These are phyloP conservation scores for Pisolithus albus DNA, from an alignment of 768 basidiomycete species.

Conservation along the genomic window DNA sequence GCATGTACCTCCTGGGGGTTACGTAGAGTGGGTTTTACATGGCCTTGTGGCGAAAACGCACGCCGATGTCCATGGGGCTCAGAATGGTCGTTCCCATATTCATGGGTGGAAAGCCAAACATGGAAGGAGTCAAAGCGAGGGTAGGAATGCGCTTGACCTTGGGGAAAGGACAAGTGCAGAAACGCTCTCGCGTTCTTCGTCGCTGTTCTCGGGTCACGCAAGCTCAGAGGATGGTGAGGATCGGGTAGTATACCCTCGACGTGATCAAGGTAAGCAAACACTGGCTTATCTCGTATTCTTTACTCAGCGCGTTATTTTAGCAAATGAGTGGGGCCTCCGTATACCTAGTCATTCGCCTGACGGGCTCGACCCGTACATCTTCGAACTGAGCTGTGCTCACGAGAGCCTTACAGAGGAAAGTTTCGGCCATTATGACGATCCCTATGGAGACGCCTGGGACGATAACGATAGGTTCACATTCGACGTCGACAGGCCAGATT, in stretches of 20 bases:
- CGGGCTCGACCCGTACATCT: conserved; percentile 16
- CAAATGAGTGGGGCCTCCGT: conserved; percentile 27
- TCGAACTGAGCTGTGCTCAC: conserved; percentile 18
- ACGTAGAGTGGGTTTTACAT: conserved; percentile 27
- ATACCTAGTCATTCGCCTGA: conserved; percentile 7
- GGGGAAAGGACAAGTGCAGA: conserved; percentile 20
- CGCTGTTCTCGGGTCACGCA: conserved; percentile 10
- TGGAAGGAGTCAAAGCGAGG: conserved; percentile 38
- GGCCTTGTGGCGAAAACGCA: conserved; percentile 15
- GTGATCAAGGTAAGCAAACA: conserved; percentile 14
- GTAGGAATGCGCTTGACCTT: conserved; percentile 35
- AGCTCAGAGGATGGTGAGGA: conserved; percentile 16
- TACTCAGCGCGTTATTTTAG: conserved; percentile 13
- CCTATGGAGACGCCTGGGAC: conserved; percentile 16
- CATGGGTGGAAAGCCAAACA: not conserved
- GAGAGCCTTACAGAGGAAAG: conserved; percentile 22
- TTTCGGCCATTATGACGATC: not conserved
- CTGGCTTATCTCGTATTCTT: not conserved
- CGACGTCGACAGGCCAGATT: conserved; percentile 12
- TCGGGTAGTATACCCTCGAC: conserved; percentile 25
- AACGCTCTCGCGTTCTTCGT: conserved; percentile 23
- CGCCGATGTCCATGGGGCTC: conserved; percentile 13
- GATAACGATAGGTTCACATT: conserved; percentile 15
- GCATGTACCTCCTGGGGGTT: conserved; percentile 27
- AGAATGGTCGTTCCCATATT: conserved; percentile 2